A percentile compares a stretch with the other conserved stretches of the same genome.
phyloP scores from a whole-genome alignment of 768 basidiomycete genomes.

The Pisolithus orientalis region DNA sequence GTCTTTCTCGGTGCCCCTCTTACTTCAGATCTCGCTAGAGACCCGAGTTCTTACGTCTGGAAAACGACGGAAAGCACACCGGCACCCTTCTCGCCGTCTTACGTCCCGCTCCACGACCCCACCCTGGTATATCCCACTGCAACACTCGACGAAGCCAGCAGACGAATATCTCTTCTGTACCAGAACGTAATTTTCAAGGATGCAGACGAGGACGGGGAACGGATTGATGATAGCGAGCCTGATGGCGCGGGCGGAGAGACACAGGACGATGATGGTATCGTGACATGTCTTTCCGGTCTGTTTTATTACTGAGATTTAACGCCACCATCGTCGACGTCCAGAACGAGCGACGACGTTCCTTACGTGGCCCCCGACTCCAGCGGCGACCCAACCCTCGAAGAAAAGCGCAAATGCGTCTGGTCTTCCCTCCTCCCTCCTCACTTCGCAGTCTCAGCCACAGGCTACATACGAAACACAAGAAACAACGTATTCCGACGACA shows the following conservation, averaged over 20 bases:
- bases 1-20: conserved; percentile 49
- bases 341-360: conserved; percentile 29
- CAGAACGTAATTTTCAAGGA: conserved; percentile 66
- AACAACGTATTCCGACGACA: conserved; percentile 48
- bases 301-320: neutral
- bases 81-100: conserved; percentile 12
- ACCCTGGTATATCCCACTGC: conserved; percentile 39
- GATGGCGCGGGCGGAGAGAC: conserved; percentile 15
- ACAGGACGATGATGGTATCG: conserved; percentile 8
- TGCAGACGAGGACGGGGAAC: conserved; percentile 29
- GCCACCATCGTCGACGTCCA: conserved; percentile 4
- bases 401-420: conserved; percentile 1
- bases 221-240: conserved; percentile 6
- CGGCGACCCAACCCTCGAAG: conserved; percentile 43
- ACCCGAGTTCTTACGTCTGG: conserved; percentile 39
- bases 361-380: conserved; percentile 51
- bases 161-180: conserved; percentile 65
- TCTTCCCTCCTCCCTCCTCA: conserved; percentile 20
- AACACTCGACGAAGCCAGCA: conserved; percentile 60
- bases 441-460: conserved; percentile 19
- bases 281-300: neutral
- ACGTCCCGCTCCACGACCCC: conserved; percentile 8
- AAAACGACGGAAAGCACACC: conserved; percentile 21
- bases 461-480: conserved; percentile 39
- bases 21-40: conserved; percentile 27